These are phyloP conservation scores for Juglanconis oblonga DNA, from an alignment of 2,329 filamentous ascomycete species.

Conservation along the genomic window DNA sequence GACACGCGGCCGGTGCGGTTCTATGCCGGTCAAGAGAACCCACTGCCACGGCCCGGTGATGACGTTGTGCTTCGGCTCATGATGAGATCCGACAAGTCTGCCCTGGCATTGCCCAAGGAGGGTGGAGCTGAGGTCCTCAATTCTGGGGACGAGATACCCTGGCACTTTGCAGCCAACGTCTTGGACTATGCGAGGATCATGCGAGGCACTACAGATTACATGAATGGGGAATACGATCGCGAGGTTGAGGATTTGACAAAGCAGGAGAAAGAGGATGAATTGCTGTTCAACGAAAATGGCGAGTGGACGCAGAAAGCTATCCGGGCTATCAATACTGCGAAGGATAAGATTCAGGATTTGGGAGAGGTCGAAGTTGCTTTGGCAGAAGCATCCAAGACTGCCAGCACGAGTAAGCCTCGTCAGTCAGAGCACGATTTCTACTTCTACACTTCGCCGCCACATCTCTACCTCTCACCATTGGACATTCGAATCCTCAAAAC, in stretches of 20 bases:
- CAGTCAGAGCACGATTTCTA: conserved; percentile 59
- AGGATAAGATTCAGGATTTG: conserved; percentile 64
- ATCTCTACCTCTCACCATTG: conserved; percentile 85
- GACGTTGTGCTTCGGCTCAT: conserved; percentile 89
- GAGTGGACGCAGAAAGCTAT: conserved; percentile 90
- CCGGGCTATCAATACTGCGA: conserved; percentile 67
- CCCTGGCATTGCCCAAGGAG: conserved; percentile 82
- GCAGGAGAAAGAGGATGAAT: conserved; percentile 85
- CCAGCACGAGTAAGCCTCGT: conserved; percentile 17
- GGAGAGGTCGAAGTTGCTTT: conserved; percentile 27
- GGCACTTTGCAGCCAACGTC: conserved; percentile 92
- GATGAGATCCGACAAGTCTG: conserved; percentile 75
- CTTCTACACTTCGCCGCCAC: conserved; percentile 84
- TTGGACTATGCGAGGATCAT: conserved; percentile 94
- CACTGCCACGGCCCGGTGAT: conserved; percentile 75
- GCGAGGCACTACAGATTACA: conserved; percentile 89
- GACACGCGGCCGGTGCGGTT: conserved; percentile 88
- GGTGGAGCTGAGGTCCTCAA: conserved; percentile 66
- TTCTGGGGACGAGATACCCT: conserved; percentile 76
- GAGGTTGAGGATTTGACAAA: conserved; percentile 72
- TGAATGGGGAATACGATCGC: conserved; percentile 73
- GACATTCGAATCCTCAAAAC: conserved; percentile 91
- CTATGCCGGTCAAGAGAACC: conserved; percentile 83
- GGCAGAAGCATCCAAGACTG: conserved; percentile 22
- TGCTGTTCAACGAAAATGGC: conserved; percentile 88